Conservation (phyloP, 208 protist species). For the Crithidia sp. region DNA sequence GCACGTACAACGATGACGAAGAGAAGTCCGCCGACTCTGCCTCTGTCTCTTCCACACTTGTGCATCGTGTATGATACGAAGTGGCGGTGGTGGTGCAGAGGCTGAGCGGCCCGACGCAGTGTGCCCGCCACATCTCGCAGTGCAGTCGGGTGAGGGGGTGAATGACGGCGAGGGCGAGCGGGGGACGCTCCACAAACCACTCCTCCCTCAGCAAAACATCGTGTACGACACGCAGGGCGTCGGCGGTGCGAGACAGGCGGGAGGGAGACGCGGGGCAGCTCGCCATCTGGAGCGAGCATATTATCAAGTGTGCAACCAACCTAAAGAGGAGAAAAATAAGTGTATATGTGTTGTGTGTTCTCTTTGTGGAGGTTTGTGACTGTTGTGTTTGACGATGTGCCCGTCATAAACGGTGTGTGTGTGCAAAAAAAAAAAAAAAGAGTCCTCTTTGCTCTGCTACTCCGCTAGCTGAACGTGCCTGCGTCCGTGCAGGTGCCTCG, state of each 20-base stretch:
- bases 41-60: background rate
- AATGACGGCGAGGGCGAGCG: slow-evolving; percentile 28
- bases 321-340: background rate
- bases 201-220: slow-evolving; percentile 22
- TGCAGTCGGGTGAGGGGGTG: slow-evolving; percentile 23
- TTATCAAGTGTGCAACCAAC: background rate
- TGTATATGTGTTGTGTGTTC: background rate
- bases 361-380: too few relatives aligned
- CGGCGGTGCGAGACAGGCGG: background rate
- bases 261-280: background rate
- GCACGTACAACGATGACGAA: background rate
- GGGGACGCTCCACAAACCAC: slow-evolving; percentile 26
- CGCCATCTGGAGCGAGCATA: too few relatives aligned
- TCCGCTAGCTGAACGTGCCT: too few relatives aligned
- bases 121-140: slow-evolving; percentile 37
- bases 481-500: too few relatives aligned
- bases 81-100: slow-evolving; percentile 2
- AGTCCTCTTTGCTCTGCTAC: too few relatives aligned
- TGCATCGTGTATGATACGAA: background rate
- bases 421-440: too few relatives aligned
- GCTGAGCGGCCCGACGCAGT: slow-evolving; percentile 3
- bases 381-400: too few relatives aligned
- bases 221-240: slow-evolving; percentile 3
- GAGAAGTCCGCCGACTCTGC: background rate
- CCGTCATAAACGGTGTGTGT: too few relatives aligned